Percentiles rank a stretch among this genome's conserved stretches.
Conservation (phyloP, 2,329 filamentous ascomycete species). For the Chrysosporium queenslandicum region DNA sequence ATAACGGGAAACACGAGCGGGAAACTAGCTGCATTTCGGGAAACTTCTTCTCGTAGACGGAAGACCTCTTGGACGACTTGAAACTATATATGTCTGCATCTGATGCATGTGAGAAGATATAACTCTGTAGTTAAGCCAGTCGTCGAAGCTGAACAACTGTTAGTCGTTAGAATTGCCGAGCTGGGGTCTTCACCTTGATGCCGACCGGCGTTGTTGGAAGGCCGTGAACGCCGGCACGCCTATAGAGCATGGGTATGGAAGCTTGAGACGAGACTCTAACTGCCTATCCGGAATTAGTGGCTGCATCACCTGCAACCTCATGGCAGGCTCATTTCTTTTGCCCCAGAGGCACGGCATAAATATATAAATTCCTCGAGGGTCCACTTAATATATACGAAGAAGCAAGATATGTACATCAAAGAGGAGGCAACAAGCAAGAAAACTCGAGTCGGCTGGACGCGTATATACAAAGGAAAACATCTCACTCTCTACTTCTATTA, state of each 20-base stretch:
- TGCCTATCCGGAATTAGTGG: not conserved
- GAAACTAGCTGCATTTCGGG: not conserved
- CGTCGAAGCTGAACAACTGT: too few relatives aligned
- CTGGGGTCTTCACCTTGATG: not conserved
- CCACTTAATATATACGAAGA: not conserved
- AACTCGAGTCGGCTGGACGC: not conserved
- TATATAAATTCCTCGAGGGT: not conserved
- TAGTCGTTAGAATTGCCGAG: too few relatives aligned
- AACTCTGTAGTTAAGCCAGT: too few relatives aligned
- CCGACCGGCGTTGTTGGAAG: not conserved
- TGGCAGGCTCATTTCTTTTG: not conserved
- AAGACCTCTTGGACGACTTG: not conserved
- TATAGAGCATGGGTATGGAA: not conserved
- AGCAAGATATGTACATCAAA: not conserved
- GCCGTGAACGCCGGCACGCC: not conserved
- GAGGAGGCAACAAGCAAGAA: not conserved
- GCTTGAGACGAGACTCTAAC: not conserved
- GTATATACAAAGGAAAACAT: not conserved
- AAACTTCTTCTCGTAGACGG: not conserved
- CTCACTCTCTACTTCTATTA: not conserved
- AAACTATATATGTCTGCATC: not conserved
- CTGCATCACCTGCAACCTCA: not conserved
- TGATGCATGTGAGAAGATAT: too few relatives aligned
- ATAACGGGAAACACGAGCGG: not conserved
- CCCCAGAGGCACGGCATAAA: not conserved